Evolutionary conservation across 768 basidiomycete species (phyloP).

Genomic region (Sarcodon aspratus): DNA sequence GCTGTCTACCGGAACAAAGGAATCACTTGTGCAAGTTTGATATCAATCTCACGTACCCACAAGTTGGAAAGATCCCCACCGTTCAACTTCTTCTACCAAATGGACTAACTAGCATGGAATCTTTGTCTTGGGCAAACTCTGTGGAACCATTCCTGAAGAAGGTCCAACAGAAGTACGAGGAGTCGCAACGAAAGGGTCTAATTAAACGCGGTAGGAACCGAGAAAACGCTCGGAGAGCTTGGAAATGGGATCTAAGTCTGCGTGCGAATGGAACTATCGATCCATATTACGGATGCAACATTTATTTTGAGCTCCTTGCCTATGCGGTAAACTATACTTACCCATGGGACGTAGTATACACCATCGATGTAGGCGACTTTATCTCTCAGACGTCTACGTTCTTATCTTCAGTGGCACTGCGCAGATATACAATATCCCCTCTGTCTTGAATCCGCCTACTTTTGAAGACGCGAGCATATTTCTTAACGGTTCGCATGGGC

Average conservation of each 20-base stretch:
- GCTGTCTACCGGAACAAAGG: conserved; percentile 19
- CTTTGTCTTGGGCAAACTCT: not conserved
- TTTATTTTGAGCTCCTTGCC: conserved; percentile 56
- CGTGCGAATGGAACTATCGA: conserved; percentile 39
- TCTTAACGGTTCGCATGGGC: conserved; percentile 40
- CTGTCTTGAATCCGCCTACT: conserved; percentile 33
- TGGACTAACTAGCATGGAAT: not conserved
- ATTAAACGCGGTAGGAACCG: conserved; percentile 11
- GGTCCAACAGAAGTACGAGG: not conserved
- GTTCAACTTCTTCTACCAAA: not conserved
- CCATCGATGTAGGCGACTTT: conserved; percentile 1
- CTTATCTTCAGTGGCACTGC: not conserved
- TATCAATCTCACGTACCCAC: conserved; percentile 63
- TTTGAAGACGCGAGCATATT: conserved; percentile 42
- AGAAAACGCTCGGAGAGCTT: not conserved
- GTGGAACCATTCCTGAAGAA: too few species aligned
- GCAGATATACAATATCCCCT: conserved; percentile 16
- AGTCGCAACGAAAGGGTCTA: not conserved
- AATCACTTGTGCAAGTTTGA: conserved; percentile 52
- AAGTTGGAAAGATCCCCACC: conserved; percentile 37
- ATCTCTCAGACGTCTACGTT: not conserved
- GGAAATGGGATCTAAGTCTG: conserved; percentile 36
- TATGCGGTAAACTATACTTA: conserved; percentile 62
- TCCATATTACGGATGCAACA: conserved; percentile 33
- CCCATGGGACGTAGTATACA: conserved; percentile 28